These are phyloP conservation scores for Ustilago sp. DNA, from an alignment of 1,284 basidiomycete species.

Conservation along the genomic window DNA sequence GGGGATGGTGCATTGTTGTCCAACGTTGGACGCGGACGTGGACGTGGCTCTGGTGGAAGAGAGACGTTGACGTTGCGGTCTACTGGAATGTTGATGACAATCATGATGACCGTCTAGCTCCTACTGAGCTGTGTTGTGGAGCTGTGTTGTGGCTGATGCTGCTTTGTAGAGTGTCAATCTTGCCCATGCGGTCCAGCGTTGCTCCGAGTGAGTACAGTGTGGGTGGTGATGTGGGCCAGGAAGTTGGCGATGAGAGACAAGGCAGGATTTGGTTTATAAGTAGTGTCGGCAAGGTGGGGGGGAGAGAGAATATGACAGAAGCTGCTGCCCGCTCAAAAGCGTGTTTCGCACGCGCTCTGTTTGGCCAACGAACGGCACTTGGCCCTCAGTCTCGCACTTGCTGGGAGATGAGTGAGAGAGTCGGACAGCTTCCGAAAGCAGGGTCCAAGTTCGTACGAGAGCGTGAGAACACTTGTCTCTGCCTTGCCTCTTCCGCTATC, in stretches of 20 bases:
- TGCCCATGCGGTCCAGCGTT: not conserved
- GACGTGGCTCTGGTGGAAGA: constrained; percentile 45
- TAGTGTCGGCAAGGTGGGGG: not conserved
- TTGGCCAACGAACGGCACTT: too few relatives aligned
- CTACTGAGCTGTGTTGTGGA: not conserved
- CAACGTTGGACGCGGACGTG: constrained; percentile 20
- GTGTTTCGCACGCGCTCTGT: not conserved
- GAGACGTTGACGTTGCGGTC: constrained; percentile 32
- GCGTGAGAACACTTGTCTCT: not conserved
- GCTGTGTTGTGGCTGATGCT: not conserved
- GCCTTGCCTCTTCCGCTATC: not conserved
- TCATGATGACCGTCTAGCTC: constrained; percentile 19
- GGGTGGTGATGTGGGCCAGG: not conserved
- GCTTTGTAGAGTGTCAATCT: not conserved
- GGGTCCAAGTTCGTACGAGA: constrained; percentile 1
- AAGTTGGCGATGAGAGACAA: not conserved
- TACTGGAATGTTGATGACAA: constrained; percentile 42
- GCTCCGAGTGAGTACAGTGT: not conserved
- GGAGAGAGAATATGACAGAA: not conserved
- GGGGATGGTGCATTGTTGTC: constrained; percentile 7
- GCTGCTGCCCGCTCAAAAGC: not conserved
- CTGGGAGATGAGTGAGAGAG: not conserved
- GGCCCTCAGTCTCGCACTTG: not conserved
- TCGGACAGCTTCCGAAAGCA: constrained; percentile 4
- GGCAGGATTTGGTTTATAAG: not conserved